phyloP scores from a whole-genome alignment of 345 rosid genomes.

The Capsella bursapastoris region DNA sequence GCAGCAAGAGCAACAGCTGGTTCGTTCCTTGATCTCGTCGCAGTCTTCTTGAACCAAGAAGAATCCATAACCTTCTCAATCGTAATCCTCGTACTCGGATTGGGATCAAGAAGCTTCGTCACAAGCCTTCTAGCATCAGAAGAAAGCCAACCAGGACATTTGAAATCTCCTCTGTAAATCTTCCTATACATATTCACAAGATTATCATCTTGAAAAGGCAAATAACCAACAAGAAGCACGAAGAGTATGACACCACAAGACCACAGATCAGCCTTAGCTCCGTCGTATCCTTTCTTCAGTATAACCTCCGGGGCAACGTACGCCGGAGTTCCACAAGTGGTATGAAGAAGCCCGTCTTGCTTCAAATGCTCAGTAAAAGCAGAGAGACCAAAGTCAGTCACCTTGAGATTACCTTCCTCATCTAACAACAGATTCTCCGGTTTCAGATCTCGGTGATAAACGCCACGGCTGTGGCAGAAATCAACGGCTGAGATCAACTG shows the following conservation, averaged over 20 bases:
- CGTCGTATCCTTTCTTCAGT: slow-evolving; percentile 82
- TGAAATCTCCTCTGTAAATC: slow-evolving; percentile 88
- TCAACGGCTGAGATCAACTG: slow-evolving; percentile 84
- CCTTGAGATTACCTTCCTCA: slow-evolving; percentile 77
- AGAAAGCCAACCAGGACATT: slow-evolving; percentile 88
- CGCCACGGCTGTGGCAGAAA: slow-evolving; percentile 94
- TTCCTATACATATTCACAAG: slow-evolving; percentile 81
- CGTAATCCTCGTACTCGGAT: slow-evolving; percentile 63
- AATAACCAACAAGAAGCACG: slow-evolving; percentile 84
- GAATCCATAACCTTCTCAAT: slow-evolving; percentile 70
- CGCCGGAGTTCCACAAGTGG: slow-evolving; percentile 93
- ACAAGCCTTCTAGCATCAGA: slow-evolving; percentile 74
- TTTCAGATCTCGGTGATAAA: slow-evolving; percentile 86
- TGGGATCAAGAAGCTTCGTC: slow-evolving; percentile 88
- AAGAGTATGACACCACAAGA: slow-evolving; percentile 92
- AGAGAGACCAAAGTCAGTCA: slow-evolving; percentile 88
- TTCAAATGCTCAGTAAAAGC: slow-evolving; percentile 78
- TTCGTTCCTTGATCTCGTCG: slow-evolving; percentile 44
- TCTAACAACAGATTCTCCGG: slow-evolving; percentile 85
- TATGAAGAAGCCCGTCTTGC: slow-evolving; percentile 79
- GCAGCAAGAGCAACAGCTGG: not conserved
- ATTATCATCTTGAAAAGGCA: slow-evolving; percentile 88
- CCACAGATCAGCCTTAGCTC: slow-evolving; percentile 92
- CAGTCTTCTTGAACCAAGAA: slow-evolving; percentile 69
- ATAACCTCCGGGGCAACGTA: slow-evolving; percentile 95